Evolutionary conservation across 805 yeast species (phyloP).

Genomic region (Teunomyces aglyptinius): DNA sequence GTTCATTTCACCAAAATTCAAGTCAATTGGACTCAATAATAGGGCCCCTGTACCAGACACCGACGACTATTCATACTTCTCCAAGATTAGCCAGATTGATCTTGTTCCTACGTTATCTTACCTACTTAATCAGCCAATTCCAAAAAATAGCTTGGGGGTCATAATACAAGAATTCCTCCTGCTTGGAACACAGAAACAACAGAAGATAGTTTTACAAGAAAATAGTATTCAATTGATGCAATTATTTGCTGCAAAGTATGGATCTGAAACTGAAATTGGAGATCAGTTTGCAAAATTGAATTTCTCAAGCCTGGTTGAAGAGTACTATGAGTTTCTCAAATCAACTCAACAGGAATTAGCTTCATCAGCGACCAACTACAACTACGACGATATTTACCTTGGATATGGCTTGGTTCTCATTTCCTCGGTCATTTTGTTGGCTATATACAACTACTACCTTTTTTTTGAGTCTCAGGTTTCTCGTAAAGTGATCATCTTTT

Average conservation of each 20-base stretch:
- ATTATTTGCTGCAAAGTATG: constrained; percentile 43
- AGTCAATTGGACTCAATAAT: constrained; percentile 4
- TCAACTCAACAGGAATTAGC: constrained; percentile 51
- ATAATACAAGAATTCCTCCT: constrained; percentile 57
- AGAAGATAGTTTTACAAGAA: constrained; percentile 41
- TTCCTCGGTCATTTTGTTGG: constrained; percentile 25
- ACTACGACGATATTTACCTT: constrained; percentile 45
- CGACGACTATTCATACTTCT: constrained; percentile 52
- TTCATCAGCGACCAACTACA: constrained; percentile 70
- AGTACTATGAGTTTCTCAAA: constrained; percentile 36
- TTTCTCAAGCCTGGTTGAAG: constrained; percentile 13
- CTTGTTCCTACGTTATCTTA: constrained; percentile 68
- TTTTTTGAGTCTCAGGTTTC: constrained; percentile 1
- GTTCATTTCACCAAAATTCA: constrained; percentile 63
- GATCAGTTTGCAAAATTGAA: constrained; percentile 12
- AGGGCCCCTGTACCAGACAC: constrained; percentile 39
- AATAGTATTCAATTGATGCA: constrained; percentile 58
- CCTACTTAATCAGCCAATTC: constrained; percentile 63
- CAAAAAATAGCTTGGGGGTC: constrained; percentile 72
- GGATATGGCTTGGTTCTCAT: constrained; percentile 24
- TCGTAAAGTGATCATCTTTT: constrained; percentile 2
- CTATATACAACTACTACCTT: constrained; percentile 1
- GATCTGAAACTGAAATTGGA: constrained; percentile 11
- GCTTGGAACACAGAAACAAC: constrained; percentile 32
- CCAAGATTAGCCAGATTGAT: constrained; percentile 62